phyloP scores from a whole-genome alignment of 768 basidiomycete species.

The Porphyrellus cyaneotinctus region DNA sequence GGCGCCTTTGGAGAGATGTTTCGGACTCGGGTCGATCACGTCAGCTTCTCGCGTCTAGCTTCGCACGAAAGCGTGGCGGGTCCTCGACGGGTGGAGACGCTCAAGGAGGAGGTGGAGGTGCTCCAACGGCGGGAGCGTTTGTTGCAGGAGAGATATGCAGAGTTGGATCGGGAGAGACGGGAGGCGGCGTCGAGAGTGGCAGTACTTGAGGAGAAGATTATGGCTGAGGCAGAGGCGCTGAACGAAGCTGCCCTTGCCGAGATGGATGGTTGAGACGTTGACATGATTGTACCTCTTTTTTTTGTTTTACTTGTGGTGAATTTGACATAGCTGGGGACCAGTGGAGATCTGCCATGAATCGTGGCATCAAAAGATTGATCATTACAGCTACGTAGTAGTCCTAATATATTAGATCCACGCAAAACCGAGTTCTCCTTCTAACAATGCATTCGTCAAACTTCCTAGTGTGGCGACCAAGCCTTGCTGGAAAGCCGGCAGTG shows the following conservation, averaged over 20 bases:
- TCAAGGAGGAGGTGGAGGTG: slow-evolving; percentile 83
- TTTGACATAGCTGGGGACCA: too few species aligned
- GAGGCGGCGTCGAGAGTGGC: slow-evolving; percentile 57
- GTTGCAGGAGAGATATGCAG: slow-evolving; percentile 82
- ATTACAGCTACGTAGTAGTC: too few species aligned
- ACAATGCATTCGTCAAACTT: too few species aligned
- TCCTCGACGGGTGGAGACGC: slow-evolving; percentile 69
- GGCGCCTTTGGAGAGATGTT: slow-evolving; percentile 71
- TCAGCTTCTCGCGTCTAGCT: slow-evolving; percentile 73
- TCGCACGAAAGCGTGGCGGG: slow-evolving; percentile 71
- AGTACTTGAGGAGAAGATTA: slow-evolving; percentile 77
- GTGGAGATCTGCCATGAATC: too few species aligned
- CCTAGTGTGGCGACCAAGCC: too few species aligned
- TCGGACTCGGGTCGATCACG: slow-evolving; percentile 62
- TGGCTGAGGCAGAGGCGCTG: slow-evolving; percentile 77
- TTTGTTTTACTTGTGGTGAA: background rate
- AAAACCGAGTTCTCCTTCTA: too few species aligned
- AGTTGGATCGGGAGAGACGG: slow-evolving; percentile 66
- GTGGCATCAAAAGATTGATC: too few species aligned
- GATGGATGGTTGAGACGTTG: slow-evolving; percentile 39
- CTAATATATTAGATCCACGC: too few species aligned
- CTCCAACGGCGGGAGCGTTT: slow-evolving; percentile 72
- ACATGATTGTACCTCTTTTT: background rate
- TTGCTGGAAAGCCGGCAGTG: too few species aligned
- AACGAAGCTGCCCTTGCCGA: slow-evolving; percentile 73